Evolutionary conservation across 148 eudicot species (phyloP).

Genomic region (Rhododendron griersonianum): DNA sequence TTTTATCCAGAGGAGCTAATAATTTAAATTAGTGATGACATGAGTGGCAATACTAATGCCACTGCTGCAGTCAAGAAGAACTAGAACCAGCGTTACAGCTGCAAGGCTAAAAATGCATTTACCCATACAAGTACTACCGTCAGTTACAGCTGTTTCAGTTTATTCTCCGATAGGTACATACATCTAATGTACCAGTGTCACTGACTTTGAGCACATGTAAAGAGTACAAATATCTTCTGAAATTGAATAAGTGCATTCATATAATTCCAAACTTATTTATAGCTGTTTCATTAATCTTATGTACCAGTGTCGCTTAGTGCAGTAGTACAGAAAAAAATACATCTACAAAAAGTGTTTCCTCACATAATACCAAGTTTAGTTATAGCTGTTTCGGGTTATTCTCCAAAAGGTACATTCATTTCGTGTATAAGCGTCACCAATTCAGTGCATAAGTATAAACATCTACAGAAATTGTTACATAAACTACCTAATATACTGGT

Average conservation of each 20-base stretch:
- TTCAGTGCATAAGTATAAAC: background rate
- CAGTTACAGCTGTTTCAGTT: background rate
- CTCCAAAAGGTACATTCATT: background rate
- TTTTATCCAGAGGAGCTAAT: background rate
- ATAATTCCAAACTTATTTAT: background rate
- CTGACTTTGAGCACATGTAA: background rate
- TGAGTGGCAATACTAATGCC: background rate
- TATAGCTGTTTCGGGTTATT: background rate
- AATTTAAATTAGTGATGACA: background rate
- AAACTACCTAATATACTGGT: conserved; percentile 73
- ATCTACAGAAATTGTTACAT: background rate
- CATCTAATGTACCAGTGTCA: background rate
- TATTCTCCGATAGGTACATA: background rate
- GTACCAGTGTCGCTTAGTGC: background rate
- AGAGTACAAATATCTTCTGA: background rate
- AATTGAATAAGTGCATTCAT: background rate
- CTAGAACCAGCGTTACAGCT: background rate
- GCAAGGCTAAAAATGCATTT: background rate
- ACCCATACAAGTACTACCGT: background rate
- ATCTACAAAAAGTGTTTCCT: background rate
- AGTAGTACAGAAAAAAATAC: background rate
- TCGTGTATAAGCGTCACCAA: background rate
- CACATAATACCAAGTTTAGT: background rate
- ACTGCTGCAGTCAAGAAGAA: background rate
- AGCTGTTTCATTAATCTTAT: background rate